Percentiles rank a stretch among this genome's conserved stretches.
Conservation (phyloP, 768 basidiomycete species). For the Fomitopsis pulvina region DNA sequence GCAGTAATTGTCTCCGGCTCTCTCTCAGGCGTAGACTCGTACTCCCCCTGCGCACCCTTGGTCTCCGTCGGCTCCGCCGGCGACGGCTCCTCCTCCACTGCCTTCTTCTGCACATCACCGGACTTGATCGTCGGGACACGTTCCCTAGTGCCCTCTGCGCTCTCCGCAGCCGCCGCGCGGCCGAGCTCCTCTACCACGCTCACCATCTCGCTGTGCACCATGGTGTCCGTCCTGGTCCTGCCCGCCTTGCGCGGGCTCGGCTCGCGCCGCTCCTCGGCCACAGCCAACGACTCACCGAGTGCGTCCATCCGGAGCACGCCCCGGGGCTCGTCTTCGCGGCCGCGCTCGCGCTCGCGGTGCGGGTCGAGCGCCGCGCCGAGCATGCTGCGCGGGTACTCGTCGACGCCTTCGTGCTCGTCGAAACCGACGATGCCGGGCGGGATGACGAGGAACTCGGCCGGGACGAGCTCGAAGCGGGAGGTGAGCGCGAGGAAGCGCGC, state of each 20-base stretch:
- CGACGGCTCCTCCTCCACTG: background rate
- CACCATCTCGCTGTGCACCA: constrained; percentile 53
- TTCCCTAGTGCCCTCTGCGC: background rate
- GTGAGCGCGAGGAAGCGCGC: constrained; percentile 85
- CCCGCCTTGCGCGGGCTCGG: constrained; percentile 28
- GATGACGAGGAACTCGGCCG: constrained; percentile 77
- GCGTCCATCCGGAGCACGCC: constrained; percentile 6
- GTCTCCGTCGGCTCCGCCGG: background rate
- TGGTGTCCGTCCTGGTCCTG: constrained; percentile 62
- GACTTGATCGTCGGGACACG: background rate
- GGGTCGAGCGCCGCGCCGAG: constrained; percentile 36
- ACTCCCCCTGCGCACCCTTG: background rate
- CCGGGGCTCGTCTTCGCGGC: constrained; percentile 24
- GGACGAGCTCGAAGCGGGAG: constrained; percentile 74
- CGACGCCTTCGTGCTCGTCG: constrained; percentile 17
- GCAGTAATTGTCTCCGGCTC: background rate
- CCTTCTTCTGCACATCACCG: background rate
- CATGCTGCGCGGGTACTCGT: constrained; percentile 18
- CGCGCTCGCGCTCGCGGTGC: constrained; percentile 4
- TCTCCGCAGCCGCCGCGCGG: background rate
- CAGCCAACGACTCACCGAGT: background rate
- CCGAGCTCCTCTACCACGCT: constrained; percentile 32
- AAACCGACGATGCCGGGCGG: constrained; percentile 36
- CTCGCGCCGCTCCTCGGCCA: constrained; percentile 13
- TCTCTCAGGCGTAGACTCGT: constrained; percentile 5